Evolutionary conservation across 768 basidiomycete genomes (phyloP), one percentile per base, ranked within the genome.

Genomic region (Russula earlei): DNA sequence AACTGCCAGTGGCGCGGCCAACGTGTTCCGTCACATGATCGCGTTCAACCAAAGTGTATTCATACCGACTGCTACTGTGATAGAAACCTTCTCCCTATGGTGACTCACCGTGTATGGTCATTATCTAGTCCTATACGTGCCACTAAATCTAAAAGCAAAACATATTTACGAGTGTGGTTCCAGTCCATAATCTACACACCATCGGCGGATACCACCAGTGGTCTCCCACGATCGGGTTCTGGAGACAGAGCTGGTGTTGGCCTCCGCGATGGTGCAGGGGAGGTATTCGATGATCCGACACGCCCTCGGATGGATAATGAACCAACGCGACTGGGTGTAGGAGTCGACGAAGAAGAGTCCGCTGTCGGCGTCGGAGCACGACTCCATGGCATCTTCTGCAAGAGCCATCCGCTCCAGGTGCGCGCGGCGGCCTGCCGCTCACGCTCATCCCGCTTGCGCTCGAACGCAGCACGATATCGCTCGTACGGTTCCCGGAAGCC

Each of bases 401-500:
- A 48, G 9, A 68, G 8, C 69, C 68, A 67, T 15, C 70, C 71
- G 4, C 52, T 45, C 67, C 68, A 71, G 12, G 70, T 70, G 52
- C 58, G 57, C 54, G 64, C 67, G 24, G 66, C 62, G 31, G 65
- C 65, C 53, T 64, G 62, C 25, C 77, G 74, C 60, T 80, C 79
- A 52, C 78, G 77, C 64, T 86, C 86, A 59, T 83, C 83, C 24
- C 91, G 71, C 61, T 78, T 75, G 49, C 84, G 73, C 71, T 97
- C 95, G 69, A 96, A 98, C 29, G 83, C 84, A 9, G 82, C 74
- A 20, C 95, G 81, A 70, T 97, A 92, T 15, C 91, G 80, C 68
- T 97, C 94, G 71, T 99, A 99, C 0, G 85, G 79, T 53, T 98
- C 96, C 22, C 88, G 76, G 69, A 98, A 98, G 19, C 69, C 65